phyloP scores from a whole-genome alignment of 2,329 filamentous ascomycete genomes.

The Nigrospora osmanthi region DNA sequence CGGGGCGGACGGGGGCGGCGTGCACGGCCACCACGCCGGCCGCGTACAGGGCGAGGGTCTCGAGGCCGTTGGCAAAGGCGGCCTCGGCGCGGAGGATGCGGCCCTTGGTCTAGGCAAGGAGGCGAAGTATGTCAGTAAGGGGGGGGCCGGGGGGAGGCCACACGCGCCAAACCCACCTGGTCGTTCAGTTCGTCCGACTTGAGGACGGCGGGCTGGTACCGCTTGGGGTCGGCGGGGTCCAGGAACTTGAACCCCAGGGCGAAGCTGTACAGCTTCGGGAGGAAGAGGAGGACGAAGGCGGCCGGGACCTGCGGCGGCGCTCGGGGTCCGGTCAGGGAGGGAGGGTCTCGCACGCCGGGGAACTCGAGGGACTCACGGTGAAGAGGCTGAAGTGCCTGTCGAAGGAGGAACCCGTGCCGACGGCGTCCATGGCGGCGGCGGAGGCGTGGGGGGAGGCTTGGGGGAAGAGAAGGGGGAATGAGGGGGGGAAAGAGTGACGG shows the following conservation, averaged over 20 bases:
- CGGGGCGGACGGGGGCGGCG: slow-evolving; percentile 1
- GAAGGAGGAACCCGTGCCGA: background rate
- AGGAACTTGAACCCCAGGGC: slow-evolving; percentile 5
- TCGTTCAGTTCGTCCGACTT: slow-evolving; percentile 7
- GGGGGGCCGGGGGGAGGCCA: background rate
- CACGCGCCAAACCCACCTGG: slow-evolving; percentile 1
- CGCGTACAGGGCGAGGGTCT: slow-evolving; percentile 8
- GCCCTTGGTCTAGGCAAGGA: slow-evolving; percentile 2
- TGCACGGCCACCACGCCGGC: slow-evolving; percentile 7
- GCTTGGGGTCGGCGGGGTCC: slow-evolving; percentile 6
- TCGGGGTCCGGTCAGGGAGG: background rate
- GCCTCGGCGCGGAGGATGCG: slow-evolving; percentile 9
- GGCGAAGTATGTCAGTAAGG: background rate
- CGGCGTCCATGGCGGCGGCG: too few species aligned
- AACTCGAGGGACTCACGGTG: background rate
- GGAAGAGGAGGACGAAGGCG: slow-evolving; percentile 8
- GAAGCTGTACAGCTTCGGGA: slow-evolving; percentile 9
- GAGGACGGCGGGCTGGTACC: slow-evolving; percentile 7
- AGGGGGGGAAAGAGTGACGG: too few species aligned
- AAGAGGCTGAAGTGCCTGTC: slow-evolving; percentile 5
- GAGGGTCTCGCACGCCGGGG: background rate
- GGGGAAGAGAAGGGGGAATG: too few species aligned
- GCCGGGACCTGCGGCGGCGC: slow-evolving; percentile 5
- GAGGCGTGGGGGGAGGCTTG: too few species aligned
- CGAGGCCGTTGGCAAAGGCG: slow-evolving; percentile 9